Conservation (phyloP, 2,329 filamentous ascomycete species). For the Colletotrichum tamarilloi region DNA sequence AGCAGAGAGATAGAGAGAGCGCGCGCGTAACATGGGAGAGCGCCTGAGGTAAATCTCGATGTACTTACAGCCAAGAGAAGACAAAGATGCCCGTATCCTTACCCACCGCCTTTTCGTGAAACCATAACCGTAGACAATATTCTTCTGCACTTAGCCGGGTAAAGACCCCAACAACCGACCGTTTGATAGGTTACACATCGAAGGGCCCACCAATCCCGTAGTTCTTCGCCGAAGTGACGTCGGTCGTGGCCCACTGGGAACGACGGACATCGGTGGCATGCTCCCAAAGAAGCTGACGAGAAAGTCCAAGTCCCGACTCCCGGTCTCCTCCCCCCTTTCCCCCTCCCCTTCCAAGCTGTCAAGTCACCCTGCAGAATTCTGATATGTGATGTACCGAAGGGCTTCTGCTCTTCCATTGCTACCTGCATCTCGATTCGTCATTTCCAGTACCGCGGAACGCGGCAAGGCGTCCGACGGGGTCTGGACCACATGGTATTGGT, state of each 20-base stretch:
- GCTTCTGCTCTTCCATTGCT: not conserved
- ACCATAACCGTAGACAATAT: not conserved
- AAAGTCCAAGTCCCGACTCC: not conserved
- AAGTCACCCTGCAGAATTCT: constrained; percentile 19
- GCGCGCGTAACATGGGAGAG: not conserved
- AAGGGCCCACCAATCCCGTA: not conserved
- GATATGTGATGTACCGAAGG: constrained; percentile 23
- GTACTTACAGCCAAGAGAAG: not conserved
- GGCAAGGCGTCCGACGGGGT: constrained; percentile 9
- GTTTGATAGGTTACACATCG: not conserved
- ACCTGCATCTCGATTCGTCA: not conserved
- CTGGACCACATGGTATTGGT: not conserved
- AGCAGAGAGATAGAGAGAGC: not conserved
- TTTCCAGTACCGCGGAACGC: constrained; percentile 33
- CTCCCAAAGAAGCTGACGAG: not conserved
- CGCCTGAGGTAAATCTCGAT: constrained; percentile 14
- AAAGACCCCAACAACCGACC: not conserved
- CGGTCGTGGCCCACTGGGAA: constrained; percentile 10
- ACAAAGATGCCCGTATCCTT: not conserved
- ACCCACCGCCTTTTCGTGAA: constrained; percentile 12
- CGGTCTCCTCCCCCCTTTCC: not conserved
- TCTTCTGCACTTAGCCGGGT: not conserved
- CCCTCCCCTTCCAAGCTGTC: constrained; percentile 20
- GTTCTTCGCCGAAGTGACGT: constrained; percentile 17
- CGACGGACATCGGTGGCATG: not conserved